phyloP scores from a whole-genome alignment of 2,329 filamentous ascomycete species.

The Curvularia eragrostidis region DNA sequence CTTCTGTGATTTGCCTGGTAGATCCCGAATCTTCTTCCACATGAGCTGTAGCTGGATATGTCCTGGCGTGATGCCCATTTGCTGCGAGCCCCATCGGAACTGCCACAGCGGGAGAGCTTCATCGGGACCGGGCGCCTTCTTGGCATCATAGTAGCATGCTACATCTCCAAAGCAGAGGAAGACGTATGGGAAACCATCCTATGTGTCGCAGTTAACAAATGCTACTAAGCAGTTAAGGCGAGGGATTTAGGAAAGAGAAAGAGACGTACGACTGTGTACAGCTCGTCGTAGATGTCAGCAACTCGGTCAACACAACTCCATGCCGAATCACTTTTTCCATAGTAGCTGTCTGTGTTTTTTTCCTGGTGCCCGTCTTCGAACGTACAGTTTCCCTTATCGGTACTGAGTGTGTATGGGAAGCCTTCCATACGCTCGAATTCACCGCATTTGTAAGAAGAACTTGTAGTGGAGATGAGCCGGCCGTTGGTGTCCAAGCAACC shows the following conservation, averaged over 20 bases:
- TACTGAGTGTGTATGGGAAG: slow-evolving; percentile 42
- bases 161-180: slow-evolving; percentile 46
- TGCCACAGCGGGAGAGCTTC: slow-evolving; percentile 39
- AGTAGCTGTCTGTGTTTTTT: slow-evolving; percentile 40
- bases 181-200: slow-evolving; percentile 40
- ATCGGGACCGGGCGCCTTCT: slow-evolving; percentile 24
- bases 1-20: slow-evolving; percentile 26
- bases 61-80: slow-evolving; percentile 44
- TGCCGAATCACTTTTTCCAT: slow-evolving; percentile 35
- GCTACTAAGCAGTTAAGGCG: not conserved
- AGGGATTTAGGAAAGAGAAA: not conserved
- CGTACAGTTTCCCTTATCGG: slow-evolving; percentile 39
- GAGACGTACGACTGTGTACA: slow-evolving; percentile 44
- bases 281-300: slow-evolving; percentile 33
- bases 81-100: slow-evolving; percentile 43
- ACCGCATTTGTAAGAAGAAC: slow-evolving; percentile 27
- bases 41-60: slow-evolving; percentile 40
- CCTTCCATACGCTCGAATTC: slow-evolving; percentile 27
- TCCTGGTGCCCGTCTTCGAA: slow-evolving; percentile 37
- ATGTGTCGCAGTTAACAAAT: not conserved
- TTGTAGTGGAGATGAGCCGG: slow-evolving; percentile 26
- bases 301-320: slow-evolving; percentile 35
- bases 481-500: slow-evolving; percentile 39
- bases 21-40: slow-evolving; percentile 39
- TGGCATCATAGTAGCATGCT: slow-evolving; percentile 45